A percentile compares a stretch with the other conserved stretches of the same genome.
phyloP scores from a whole-genome alignment of 225 moss, liverwort and hornwort genomes.

The Polytrichum formosum region DNA sequence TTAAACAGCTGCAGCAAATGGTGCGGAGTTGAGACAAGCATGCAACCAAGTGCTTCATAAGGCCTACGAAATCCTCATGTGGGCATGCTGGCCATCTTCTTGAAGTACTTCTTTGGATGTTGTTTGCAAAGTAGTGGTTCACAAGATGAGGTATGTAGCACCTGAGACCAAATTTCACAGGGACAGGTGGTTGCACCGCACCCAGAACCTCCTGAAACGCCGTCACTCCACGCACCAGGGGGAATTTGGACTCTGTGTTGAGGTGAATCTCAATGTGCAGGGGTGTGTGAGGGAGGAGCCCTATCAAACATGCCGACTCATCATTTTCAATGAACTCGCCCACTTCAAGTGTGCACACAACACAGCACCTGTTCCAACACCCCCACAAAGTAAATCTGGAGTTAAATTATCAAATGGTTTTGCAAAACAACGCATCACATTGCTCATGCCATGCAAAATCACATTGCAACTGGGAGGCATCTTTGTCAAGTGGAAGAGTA shows the following conservation, averaged over 20 bases:
- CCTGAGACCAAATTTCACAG: not conserved
- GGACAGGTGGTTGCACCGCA: not conserved
- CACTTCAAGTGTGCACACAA: not conserved
- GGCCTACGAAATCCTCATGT: not conserved
- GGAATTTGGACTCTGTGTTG: not conserved
- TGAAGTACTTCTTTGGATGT: not conserved
- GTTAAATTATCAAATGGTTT: too few species aligned
- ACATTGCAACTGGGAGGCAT: too few species aligned
- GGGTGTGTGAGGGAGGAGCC: not conserved
- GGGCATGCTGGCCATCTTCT: not conserved
- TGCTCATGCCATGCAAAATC: too few species aligned
- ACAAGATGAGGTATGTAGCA: conserved; percentile 1
- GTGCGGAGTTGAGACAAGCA: not conserved
- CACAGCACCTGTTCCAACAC: not conserved
- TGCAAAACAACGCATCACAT: too few species aligned
- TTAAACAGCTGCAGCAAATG: not conserved
- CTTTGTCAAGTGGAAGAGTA: too few species aligned
- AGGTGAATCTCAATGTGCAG: not conserved
- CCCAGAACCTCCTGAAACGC: not conserved
- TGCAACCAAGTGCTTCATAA: not conserved
- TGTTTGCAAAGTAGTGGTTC: not conserved
- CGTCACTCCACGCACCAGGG: not conserved
- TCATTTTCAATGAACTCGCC: not conserved
- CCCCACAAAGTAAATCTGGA: too few species aligned
- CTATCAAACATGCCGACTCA: not conserved